Conservation (phyloP, 129 eudicot genomes). For the Scalesia atractyloides region DNA sequence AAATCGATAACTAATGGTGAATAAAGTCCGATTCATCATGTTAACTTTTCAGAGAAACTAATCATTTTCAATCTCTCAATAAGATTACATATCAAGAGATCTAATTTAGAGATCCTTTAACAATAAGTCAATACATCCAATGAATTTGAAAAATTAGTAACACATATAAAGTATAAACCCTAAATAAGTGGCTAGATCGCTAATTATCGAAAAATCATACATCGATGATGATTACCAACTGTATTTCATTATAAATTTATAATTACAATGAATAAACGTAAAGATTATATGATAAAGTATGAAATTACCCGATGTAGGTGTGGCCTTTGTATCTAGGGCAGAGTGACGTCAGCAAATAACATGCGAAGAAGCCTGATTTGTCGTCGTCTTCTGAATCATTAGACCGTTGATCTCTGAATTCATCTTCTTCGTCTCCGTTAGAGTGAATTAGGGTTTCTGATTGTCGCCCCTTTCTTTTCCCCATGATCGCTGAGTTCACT, state of each 20-base stretch:
- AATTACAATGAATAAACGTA: too few relatives aligned
- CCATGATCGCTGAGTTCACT: slow-evolving; percentile 26
- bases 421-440: slow-evolving; percentile 10
- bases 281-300: not conserved
- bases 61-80: not conserved
- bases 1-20: not conserved
- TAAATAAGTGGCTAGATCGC: slow-evolving; percentile 3
- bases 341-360: slow-evolving; percentile 73
- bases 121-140: not conserved
- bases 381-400: slow-evolving; percentile 29
- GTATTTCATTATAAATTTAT: not conserved
- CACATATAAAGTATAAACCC: not conserved
- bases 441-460: slow-evolving; percentile 43
- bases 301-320: slow-evolving; percentile 79
- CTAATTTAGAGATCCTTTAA: not conserved
- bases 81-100: not conserved
- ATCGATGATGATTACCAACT: not conserved
- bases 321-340: slow-evolving; percentile 81
- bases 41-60: not conserved
- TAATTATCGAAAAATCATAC: slow-evolving; percentile 7
- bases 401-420: slow-evolving; percentile 13
- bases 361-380: slow-evolving; percentile 55
- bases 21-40: not conserved
- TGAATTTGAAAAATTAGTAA: not conserved
- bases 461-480: slow-evolving; percentile 46